Base-by-base conservation (phyloP, 140 eudicot genomes). In the Oenanthe javanica region DNA sequence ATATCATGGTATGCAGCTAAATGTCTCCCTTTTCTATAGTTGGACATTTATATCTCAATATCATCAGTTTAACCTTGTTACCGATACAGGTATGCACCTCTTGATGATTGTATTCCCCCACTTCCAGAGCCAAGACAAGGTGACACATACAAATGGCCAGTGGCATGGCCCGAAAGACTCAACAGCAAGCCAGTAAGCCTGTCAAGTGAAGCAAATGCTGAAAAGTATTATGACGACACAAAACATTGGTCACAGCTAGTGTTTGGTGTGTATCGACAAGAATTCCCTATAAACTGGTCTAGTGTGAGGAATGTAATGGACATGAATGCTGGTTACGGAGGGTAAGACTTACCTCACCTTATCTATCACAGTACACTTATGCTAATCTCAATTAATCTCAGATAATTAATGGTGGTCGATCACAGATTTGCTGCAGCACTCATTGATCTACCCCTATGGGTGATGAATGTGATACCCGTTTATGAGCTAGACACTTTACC, bases 281-380 rank as follows among this genome's bases (percentile, higher is more conserved):
- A 80, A 61, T 88, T 93, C 63, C 90, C 84, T 73, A 86, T 96
- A 74, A 86, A 91, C 73, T 96, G 98, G 99, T 84, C 96, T 47
- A 88, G 74, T 16, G 92, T 92, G 82, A 85, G 99, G 79, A 95
- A 95, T 78, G 96, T 95, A 16, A 90, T 95, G 97, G 99, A 95
- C 69, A 95, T 95, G 99, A 95, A 87, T 86, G 97, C 99, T 79
- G 93, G 93, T 76, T 91, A 89, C 78, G 99, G 99, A 89, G 99
- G 99, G 99, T 95, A 82, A 85, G 18, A 48, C 31, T 4, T 48
- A 75, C 7, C n/a, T 2, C 77, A 73, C 7, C 14, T 45, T 1
- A 14, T 18, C 1, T 23, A 10, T 25, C 43, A 64, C 40, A 13
- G 43, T 27, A 66, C 72, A 27, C 4, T 25, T 25, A 64, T 64